phyloP scores from a whole-genome alignment of 768 basidiomycete species.

The Tubosaeta brunneosetosa region DNA sequence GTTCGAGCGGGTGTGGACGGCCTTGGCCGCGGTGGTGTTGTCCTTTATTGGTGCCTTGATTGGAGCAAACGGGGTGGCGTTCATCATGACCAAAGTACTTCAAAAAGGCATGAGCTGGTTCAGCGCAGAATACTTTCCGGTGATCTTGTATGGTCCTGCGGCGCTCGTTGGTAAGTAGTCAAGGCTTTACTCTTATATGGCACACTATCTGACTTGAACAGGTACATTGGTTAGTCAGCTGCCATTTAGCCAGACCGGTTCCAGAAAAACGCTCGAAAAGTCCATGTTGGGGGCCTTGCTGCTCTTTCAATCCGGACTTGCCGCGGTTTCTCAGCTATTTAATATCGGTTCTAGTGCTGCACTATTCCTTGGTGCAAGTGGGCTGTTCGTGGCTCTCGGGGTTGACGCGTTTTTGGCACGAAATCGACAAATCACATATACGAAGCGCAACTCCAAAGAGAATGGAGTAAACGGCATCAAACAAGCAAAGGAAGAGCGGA shows the following conservation, averaged over 20 bases:
- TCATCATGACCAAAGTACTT: conserved; percentile 57
- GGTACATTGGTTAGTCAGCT: conserved; percentile 64
- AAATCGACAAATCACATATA: conserved; percentile 15
- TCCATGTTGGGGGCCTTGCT: conserved; percentile 57
- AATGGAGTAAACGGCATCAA: conserved; percentile 3
- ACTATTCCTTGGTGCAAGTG: conserved; percentile 58
- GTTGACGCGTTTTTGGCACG: conserved; percentile 42
- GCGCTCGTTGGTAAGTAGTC: conserved; percentile 58
- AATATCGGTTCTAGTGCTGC: conserved; percentile 75
- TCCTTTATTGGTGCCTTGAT: conserved; percentile 56
- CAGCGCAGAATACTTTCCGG: conserved; percentile 55
- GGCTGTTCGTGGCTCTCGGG: conserved; percentile 53
- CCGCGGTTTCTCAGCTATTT: conserved; percentile 56
- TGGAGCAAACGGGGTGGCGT: conserved; percentile 66
- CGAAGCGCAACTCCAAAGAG: background rate
- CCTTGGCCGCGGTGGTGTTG: conserved; percentile 45
- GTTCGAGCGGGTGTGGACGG: conserved; percentile 31
- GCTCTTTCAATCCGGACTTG: conserved; percentile 53
- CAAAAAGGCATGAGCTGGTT: conserved; percentile 86
- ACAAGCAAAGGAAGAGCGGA: background rate
- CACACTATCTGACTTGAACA: conserved; percentile 22
- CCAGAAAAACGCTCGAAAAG: conserved; percentile 47
- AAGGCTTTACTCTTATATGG: background rate
- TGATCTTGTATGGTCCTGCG: conserved; percentile 72
- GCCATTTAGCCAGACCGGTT: conserved; percentile 34